Conservation (phyloP, 2,329 filamentous ascomycete species). For the Penicillium sp. region DNA sequence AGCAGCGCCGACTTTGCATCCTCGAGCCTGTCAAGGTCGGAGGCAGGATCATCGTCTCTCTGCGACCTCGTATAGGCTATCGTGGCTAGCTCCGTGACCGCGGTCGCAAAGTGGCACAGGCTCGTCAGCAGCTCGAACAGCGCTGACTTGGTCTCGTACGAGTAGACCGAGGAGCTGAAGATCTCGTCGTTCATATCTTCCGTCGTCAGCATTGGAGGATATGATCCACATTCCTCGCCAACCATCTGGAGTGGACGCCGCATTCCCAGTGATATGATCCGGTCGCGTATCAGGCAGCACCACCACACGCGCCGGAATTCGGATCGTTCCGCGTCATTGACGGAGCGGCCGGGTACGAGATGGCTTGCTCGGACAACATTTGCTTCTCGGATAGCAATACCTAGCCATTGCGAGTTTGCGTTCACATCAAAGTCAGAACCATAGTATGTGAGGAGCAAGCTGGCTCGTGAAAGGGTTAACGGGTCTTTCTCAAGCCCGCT, state of each 20-base stretch:
- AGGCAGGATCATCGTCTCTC: background rate
- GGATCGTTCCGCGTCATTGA: background rate
- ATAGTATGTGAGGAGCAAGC: background rate
- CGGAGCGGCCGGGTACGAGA: background rate
- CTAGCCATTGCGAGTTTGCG: background rate
- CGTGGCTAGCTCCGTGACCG: background rate
- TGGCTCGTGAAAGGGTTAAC: background rate
- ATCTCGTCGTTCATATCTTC: background rate
- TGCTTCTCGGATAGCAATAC: background rate
- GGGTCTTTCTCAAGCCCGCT: background rate
- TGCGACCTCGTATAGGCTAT: background rate
- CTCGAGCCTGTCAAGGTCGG: background rate
- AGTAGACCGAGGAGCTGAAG: background rate
- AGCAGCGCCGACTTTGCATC: constrained; percentile 6
- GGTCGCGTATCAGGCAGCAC: background rate
- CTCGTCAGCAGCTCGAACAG: background rate
- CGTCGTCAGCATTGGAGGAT: background rate
- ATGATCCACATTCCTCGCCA: background rate
- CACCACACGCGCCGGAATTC: background rate
- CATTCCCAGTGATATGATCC: background rate
- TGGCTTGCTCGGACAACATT: background rate
- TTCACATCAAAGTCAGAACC: background rate
- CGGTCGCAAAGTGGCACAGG: background rate
- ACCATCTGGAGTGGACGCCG: background rate
- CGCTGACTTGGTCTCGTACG: background rate